These are phyloP conservation scores for Eremochloa ophiuroides DNA, from an alignment of 176 grass and related monocot genomes.

Conservation along the genomic window DNA sequence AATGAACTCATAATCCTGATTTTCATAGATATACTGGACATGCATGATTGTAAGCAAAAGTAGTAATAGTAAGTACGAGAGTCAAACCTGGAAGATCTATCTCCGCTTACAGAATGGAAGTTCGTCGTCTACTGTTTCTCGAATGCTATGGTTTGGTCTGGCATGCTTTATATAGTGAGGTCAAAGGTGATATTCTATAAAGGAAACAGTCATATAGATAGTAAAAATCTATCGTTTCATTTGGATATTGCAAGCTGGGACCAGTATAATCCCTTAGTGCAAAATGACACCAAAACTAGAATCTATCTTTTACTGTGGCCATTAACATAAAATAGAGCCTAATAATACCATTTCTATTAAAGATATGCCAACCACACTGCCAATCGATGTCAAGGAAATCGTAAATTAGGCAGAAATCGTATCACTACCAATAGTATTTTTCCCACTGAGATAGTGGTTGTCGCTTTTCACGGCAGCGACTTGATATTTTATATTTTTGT, in stretches of 20 bases:
- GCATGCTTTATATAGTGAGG: slow-evolving; percentile 37
- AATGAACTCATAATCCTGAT: neutral
- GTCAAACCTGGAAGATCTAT: slow-evolving; percentile 28
- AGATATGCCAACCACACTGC: neutral
- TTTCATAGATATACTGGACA: neutral
- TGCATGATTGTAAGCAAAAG: neutral
- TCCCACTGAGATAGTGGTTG: slow-evolving; percentile 37
- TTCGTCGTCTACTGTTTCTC: slow-evolving; percentile 24
- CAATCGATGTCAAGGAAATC: neutral
- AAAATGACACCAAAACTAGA: slow-evolving; percentile 6
- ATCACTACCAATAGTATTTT: slow-evolving; percentile 40
- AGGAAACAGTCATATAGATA: neutral
- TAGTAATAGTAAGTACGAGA: neutral
- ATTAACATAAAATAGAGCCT: neutral
- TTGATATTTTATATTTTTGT: slow-evolving; percentile 38
- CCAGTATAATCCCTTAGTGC: slow-evolving; percentile 1
- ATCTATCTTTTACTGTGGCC: slow-evolving; percentile 24
- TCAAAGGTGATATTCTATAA: neutral
- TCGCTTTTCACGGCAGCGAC: neutral
- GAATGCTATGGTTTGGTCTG: slow-evolving; percentile 15
- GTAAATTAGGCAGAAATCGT: slow-evolving; percentile 39
- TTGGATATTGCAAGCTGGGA: neutral
- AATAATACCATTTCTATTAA: neutral
- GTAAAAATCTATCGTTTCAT: neutral
- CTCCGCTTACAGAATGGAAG: neutral